Evolutionary conservation across 2,329 filamentous ascomycete species (phyloP), one percentile per base, ranked within the genome.

Genomic region (Cladophialophora chaetospira): DNA sequence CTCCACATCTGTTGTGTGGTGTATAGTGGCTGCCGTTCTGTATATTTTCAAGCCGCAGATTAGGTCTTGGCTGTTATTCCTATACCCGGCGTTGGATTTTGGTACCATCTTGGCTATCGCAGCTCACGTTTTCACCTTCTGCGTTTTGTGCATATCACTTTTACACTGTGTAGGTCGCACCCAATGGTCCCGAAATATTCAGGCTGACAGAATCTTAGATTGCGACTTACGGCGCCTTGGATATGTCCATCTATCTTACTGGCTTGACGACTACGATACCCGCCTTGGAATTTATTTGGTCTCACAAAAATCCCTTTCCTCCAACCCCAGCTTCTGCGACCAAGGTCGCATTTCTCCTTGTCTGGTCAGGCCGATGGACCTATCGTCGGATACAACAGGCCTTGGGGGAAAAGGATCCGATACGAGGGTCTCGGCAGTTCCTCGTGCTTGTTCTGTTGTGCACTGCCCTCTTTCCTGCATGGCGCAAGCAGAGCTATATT

Each of bases 401-500:
- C 1, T 28, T 66, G 31, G 60, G 59, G 19, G 44, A 52, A 21
- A 60, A 38, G 35, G 53, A 56, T n/a, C 26, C 53, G n/a, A 33
- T 57, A 11, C 55, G 49, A 21, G 36, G 36, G 11, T 55, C 50
- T 13, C 57, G 60, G 3, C 53, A 52, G 28, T 13, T 54, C 8
- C 19, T 61, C 13, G 40, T 57, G 6, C 52, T 63, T 35, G 35
- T 76, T 3, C 64, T 81, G 1, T 70, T 79, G 42, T 66, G 73
- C n/a, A 53, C 78, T 61, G 73, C 74, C 57, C 59, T 76, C 3
- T 67, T 70, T 31, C 68, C 78, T 5, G 73, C 70, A 46, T 68
- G 73, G 25, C 70, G 73, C 26, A 75, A 76, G 51, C 73, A 71
- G 19, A 70, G 71, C 15, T 62, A 71, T 21, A 66, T 74, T 15